Base-by-base conservation (phyloP, 768 basidiomycete species). In the Sarcodon aspratus region DNA sequence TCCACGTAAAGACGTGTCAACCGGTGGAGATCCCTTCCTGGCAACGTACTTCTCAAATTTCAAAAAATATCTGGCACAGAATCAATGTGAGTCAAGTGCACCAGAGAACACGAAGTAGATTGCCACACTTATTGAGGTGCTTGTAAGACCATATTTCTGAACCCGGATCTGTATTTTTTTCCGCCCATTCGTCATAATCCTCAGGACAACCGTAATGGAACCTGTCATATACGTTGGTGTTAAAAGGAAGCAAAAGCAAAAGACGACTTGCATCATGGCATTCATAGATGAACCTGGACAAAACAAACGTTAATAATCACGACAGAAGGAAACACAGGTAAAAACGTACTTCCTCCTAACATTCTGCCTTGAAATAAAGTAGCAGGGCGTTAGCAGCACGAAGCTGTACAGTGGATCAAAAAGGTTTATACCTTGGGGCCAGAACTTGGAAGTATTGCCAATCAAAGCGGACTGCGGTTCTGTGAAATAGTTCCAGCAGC, bases 111-210 rank as follows among this genome's bases (percentile, higher is more conserved):
- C 11, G 35, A 12, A 32, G 5, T 21, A 13, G 18, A 35, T n/a
- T 6, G 9, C 48, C 65, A 36, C 53, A 77, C 83, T 62, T 59
- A 49, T 68, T 64, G 52, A 85, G 69, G 33, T 75, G 69, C 36
- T 71, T 61, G 69, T 73, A 79, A 12, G 72, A 62, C 84, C 84
- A 86, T 3, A 69, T 66, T 7, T 73, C 63, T 36, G 82, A 76
- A 8, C 73, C 76, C 44, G 59, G 52, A 21, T 62, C 61, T 11
- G 67, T 65, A 40, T 58, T 58, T 48, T 62, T 59, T 3, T 61
- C 57, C 0, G 74, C 78, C 74, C 80, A 83, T 59, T 84, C 75
- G 53, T 84, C 76, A 48, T 76, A 85, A 56, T 86, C 84, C 1
- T 74, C 73, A 3, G 84, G 82, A 21, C 79, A 69, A 15, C 80